These are phyloP conservation scores for Solanum virginianum DNA, from an alignment of 257 asterid genomes.

Conservation along the genomic window DNA sequence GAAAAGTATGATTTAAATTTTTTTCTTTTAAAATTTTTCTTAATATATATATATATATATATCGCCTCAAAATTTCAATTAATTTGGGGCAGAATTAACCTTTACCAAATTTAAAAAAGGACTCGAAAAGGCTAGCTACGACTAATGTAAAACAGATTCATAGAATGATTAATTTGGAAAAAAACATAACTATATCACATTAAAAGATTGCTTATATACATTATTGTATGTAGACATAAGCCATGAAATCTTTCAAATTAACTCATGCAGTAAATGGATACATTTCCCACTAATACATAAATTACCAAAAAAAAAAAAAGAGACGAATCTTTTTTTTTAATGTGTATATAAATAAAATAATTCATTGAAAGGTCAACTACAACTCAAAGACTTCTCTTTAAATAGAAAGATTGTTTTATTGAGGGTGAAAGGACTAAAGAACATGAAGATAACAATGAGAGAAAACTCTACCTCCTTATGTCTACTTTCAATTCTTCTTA, in stretches of 20 bases:
- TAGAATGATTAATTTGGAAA: neutral
- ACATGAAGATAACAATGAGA: slow-evolving; percentile 41
- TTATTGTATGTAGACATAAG: neutral
- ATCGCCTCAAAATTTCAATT: too few relatives aligned
- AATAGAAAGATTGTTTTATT: neutral
- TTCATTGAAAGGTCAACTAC: neutral
- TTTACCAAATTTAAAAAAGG: neutral
- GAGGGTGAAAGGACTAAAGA: neutral
- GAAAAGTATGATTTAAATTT: too few relatives aligned
- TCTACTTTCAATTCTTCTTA: slow-evolving; percentile 35
- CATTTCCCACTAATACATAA: neutral
- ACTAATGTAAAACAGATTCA: neutral
- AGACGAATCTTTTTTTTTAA: too few relatives aligned
- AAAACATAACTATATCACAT: neutral
- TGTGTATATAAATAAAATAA: neutral
- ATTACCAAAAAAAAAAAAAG: neutral
- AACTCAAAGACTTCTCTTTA: neutral
- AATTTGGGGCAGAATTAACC: too few relatives aligned
- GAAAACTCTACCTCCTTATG: slow-evolving; percentile 21
- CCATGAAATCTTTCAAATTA: neutral
- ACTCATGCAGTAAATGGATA: neutral
- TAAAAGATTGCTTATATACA: neutral
- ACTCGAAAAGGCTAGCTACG: neutral
- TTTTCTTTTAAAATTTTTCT: too few relatives aligned
- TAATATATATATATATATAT: too few relatives aligned